Percentiles rank a stretch among this genome's conserved stretches.
Evolutionary conservation across 2,329 filamentous ascomycete species (phyloP).

Genomic region (Microcera coccophila): DNA sequence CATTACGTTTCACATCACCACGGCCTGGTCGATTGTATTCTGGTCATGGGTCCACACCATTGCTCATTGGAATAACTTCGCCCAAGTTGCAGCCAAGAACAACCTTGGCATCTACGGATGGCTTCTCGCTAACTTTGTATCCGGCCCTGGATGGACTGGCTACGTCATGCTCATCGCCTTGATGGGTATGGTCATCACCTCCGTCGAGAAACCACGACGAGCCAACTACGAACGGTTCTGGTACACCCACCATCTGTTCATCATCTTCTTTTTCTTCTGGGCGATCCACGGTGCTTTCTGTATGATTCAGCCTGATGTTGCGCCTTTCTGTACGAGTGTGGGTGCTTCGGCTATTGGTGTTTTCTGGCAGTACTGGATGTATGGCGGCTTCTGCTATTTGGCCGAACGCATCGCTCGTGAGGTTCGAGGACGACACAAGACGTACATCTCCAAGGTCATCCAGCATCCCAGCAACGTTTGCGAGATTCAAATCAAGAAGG

Average conservation of each 20-base stretch:
- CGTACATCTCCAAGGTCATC: conserved; percentile 82
- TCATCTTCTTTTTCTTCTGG: conserved; percentile 88
- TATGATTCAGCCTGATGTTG: conserved; percentile 82
- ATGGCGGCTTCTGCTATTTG: conserved; percentile 75
- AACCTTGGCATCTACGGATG: conserved; percentile 75
- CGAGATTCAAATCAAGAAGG: conserved; percentile 90
- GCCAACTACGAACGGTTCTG: conserved; percentile 87
- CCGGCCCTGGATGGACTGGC: conserved; percentile 80
- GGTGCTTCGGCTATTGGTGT: conserved; percentile 65
- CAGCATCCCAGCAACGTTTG: conserved; percentile 86
- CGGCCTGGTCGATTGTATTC: conserved; percentile 84
- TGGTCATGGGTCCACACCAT: conserved; percentile 85
- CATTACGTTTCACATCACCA: conserved; percentile 81
- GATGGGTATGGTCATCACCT: conserved; percentile 75
- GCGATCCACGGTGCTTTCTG: conserved; percentile 85
- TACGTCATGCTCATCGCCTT: conserved; percentile 78
- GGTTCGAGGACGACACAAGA: conserved; percentile 75
- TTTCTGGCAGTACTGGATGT: conserved; percentile 90
- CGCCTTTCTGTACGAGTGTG: conserved; percentile 70
- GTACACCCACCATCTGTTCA: conserved; percentile 86
- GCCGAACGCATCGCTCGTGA: conserved; percentile 76
- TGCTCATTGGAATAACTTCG: conserved; percentile 85
- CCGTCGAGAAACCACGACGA: conserved; percentile 70
- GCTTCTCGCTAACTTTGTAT: conserved; percentile 71
- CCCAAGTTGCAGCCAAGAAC: conserved; percentile 69